phyloP scores from a whole-genome alignment of 169 alveolate genomes.

The Amoebophrya sp. region DNA sequence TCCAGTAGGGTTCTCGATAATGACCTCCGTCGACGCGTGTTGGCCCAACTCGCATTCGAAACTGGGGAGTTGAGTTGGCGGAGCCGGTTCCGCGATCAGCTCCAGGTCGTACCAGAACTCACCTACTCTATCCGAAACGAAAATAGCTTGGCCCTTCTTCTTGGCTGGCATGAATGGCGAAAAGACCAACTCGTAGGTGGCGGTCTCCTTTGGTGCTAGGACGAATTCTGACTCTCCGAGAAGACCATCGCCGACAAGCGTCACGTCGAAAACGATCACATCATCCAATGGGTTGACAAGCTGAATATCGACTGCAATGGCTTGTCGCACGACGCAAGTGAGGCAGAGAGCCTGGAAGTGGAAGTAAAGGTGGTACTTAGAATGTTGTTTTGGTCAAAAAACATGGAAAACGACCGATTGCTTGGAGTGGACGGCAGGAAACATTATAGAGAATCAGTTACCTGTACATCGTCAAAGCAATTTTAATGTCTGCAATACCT shows the following conservation, averaged over 20 bases:
- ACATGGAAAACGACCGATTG: no score
- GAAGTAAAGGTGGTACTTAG: no score
- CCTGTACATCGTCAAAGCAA: no score
- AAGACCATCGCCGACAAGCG: constrained; percentile 71
- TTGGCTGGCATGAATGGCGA: constrained; percentile 74
- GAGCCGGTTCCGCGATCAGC: constrained; percentile 69
- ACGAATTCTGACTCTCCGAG: constrained; percentile 73
- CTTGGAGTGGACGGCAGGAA: no score
- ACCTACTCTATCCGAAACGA: constrained; percentile 64
- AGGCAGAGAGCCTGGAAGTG: constrained; percentile 57
- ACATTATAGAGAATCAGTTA: no score
- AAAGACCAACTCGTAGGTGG: constrained; percentile 67
- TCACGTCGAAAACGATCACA: constrained; percentile 69
- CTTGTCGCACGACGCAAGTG: constrained; percentile 70
- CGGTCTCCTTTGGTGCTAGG: constrained; percentile 66
- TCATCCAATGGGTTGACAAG: constrained; percentile 76
- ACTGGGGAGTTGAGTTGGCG: constrained; percentile 57
- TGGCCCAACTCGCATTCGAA: constrained; percentile 73
- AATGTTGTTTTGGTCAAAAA: no score
- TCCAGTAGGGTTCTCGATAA: constrained; percentile 73
- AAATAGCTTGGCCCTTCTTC: constrained; percentile 64
- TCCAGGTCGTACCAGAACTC: constrained; percentile 78
- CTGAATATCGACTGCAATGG: constrained; percentile 74
- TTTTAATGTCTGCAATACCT: no score
- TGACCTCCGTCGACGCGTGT: constrained; percentile 56